Base-by-base conservation (phyloP, 371 early-diverging fungal species). In the Coemansia sp. region DNA sequence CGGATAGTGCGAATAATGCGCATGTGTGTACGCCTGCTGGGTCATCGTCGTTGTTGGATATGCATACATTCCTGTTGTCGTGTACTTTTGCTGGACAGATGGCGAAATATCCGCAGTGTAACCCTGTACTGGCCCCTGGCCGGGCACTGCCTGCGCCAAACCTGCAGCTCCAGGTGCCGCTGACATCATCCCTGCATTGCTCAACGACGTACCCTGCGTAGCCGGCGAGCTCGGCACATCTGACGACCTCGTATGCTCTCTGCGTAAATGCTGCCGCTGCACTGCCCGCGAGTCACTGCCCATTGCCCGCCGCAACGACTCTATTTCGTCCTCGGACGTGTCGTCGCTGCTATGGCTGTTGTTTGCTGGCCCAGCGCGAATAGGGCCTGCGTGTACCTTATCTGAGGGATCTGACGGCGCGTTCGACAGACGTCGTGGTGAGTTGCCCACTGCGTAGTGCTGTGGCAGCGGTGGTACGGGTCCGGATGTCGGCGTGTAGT, bases 271-370 rank as follows among this genome's bases (percentile, higher is more conserved):
- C 59, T 75, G 76, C 63, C 67, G 67, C 61, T 71, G 72, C 6
- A 71, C 58, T 1, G 73, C 67, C 76, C 72, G 67, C 61, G 59
- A 68, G 64, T 75, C 72, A 58, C 68, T 72, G 16, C 68, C 72
- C 76, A 75, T 75, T 7, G 64, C 68, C 16, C 72, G 76, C 59
- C 72, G 67, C 29, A 75, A 58, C 63, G 72, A 67, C 54, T 75
- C 76, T 18, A 75, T 75, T 42, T 75, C 76, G 55, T 75, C 76
- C 59, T 75, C 76, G 1, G 76, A 75, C 29, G 72, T 67, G 14
- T 64, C 68, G 47, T 60, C 61, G 39, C 47, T 64, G 61, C 53
- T 56, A 58, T 63, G 37, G 48, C 58, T 14, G 67, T 63, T 53
- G 69, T 50, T 64, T 16, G 61, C 52, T 26, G 64, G 50, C 13